Percentiles rank a stretch among this genome's conserved stretches.
These are phyloP conservation scores for Penicillium odoratum DNA, from an alignment of 495 filamentous ascomycete species.

Conservation along the genomic window DNA sequence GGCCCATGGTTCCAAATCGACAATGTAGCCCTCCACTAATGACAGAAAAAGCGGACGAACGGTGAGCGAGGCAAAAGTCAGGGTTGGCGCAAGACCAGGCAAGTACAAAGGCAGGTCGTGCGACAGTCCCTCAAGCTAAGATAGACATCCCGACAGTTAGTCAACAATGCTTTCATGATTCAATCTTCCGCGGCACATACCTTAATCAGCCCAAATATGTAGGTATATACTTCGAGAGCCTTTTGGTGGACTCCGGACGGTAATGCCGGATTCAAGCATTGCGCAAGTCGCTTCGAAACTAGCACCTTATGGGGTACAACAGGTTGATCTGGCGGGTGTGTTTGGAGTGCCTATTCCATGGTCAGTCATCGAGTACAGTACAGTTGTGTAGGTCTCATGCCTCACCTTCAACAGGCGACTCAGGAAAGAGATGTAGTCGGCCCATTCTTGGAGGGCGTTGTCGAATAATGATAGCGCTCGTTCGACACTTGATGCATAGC, in stretches of 20 bases:
- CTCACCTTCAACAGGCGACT: constrained; percentile 85
- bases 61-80: constrained; percentile 91
- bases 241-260: constrained; percentile 99
- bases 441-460: constrained; percentile 94
- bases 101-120: constrained; percentile 83
- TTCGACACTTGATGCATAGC: constrained; percentile 87
- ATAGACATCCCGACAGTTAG: neutral
- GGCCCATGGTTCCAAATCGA: constrained; percentile 64
- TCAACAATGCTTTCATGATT: neutral
- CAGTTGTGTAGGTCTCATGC: neutral
- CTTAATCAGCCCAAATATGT: constrained; percentile 66
- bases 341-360: constrained; percentile 74
- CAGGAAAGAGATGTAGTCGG: constrained; percentile 97
- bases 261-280: constrained; percentile 89
- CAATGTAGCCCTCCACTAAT: constrained; percentile 77
- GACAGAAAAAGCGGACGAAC: constrained; percentile 81
- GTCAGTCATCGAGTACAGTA: constrained; percentile 20
- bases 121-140: constrained; percentile 66
- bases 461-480: constrained; percentile 89
- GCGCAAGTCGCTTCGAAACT: constrained; percentile 87
- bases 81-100: constrained; percentile 80
- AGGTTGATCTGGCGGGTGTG: constrained; percentile 67
- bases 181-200: constrained; percentile 11
- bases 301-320: constrained; percentile 79
- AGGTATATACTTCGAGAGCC: constrained; percentile 87